Evolutionary conservation across 106 monocot genomes (phyloP), one percentile per base, ranked within the genome.

Genomic region (Dendrobium catenatum): DNA sequence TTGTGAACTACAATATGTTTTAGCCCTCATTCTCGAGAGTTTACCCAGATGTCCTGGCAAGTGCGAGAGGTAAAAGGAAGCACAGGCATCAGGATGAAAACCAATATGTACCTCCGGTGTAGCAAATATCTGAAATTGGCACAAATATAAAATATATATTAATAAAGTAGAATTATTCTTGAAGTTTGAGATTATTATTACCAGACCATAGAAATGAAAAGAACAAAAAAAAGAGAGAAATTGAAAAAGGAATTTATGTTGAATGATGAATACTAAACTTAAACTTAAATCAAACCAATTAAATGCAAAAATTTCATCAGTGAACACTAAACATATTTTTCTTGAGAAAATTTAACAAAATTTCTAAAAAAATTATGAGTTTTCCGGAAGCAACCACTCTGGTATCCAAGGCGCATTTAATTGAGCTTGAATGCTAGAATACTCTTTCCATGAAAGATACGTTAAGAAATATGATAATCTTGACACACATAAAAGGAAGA

Each of bases 51-150:
- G 88, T 79, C 97, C 97, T 77, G 98, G 89, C 43, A 98, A 84
- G 88, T 95, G 98, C 59, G 98, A 98, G 66, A 98, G 89, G 82
- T 98, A 98, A 86, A 98, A 98, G 41, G 98, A 98, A 73, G 98
- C 98, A 3, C 91, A 95, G 49, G 98, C 98, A 83, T 98, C 98
- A 84, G 95, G 98, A 91, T 98, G 98, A 85, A 95, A 98, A 11
- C 98, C 95, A 79, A 98, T 98, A 66, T 88, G 92, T 83, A 85
- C 83, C 86, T 98, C 98, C 37, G 98, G 98, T 44, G 95, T 95
- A 55, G 98, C 78, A 88, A 98, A 98, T 80, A 95, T 87, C 98
- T 93, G 85, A 64, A 90, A 79, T 55, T 79, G 22, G 4, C 46
- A 75, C 5, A 51, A 49, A 22, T 9, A 24, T 17, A 41, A 49